Evolutionary conservation across 2,329 filamentous ascomycete genomes (phyloP).

Genomic region (Davidsoniella australis): DNA sequence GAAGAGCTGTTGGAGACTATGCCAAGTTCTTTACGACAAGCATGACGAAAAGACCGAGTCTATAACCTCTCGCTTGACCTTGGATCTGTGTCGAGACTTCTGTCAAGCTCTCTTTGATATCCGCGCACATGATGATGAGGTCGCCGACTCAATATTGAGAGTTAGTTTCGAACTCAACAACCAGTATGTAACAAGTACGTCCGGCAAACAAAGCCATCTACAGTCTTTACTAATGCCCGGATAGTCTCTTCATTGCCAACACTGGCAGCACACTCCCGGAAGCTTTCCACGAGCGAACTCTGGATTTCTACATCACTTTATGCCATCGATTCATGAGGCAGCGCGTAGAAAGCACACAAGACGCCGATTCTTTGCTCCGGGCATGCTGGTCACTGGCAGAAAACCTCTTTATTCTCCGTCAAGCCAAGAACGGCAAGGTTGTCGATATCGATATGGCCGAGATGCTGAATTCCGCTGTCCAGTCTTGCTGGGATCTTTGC

Average conservation of each 20-base stretch:
- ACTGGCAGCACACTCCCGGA: constrained; percentile 64
- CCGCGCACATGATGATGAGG: constrained; percentile 58
- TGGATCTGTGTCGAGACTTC: constrained; percentile 82
- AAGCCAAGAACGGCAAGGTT: constrained; percentile 59
- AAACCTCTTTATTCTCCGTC: constrained; percentile 80
- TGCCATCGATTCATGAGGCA: constrained; percentile 97
- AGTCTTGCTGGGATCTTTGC: constrained; percentile 88
- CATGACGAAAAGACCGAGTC: constrained; percentile 50
- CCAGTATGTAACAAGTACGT: constrained; percentile 35
- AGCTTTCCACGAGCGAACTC: constrained; percentile 69
- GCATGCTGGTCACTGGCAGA: constrained; percentile 85
- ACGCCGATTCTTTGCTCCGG: constrained; percentile 68
- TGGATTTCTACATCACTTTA: constrained; percentile 88
- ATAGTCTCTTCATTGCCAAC: constrained; percentile 71
- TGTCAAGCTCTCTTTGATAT: constrained; percentile 85
- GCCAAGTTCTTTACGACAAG: constrained; percentile 73
- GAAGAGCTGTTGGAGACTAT: constrained; percentile 88
- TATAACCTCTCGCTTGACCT: constrained; percentile 50
- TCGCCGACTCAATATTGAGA: constrained; percentile 68
- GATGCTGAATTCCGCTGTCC: constrained; percentile 69
- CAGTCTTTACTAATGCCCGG: neutral
- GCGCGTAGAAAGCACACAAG: constrained; percentile 56
- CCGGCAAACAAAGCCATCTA: neutral
- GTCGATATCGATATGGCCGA: constrained; percentile 52
- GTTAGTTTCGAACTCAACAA: constrained; percentile 95